Evolutionary conservation across 768 basidiomycete genomes (phyloP).

Genomic region (Porphyrellus cyaneotinctus): DNA sequence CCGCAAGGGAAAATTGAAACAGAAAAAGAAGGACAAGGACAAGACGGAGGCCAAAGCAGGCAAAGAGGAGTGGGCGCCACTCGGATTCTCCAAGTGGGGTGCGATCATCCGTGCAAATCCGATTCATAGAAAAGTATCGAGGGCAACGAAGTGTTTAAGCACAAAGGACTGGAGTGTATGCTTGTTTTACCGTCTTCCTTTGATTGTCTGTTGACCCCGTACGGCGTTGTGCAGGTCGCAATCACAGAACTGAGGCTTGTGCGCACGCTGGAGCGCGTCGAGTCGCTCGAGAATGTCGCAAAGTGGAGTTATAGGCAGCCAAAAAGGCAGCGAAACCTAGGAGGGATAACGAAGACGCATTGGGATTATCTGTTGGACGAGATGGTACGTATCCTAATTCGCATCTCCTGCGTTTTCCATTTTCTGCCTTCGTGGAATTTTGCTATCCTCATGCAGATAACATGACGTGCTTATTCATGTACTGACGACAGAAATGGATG

Average conservation of each 20-base stretch:
- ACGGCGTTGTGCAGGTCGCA: slow-evolving; percentile 51
- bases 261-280: slow-evolving; percentile 80
- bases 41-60: slow-evolving; percentile 50
- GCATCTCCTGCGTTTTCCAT: background rate
- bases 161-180: slow-evolving; percentile 82
- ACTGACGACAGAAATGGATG: slow-evolving; percentile 81
- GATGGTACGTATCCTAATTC: slow-evolving; percentile 57
- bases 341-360: slow-evolving; percentile 73
- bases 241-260: slow-evolving; percentile 73
- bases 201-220: background rate
- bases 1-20: slow-evolving; percentile 46
- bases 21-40: slow-evolving; percentile 50
- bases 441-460: background rate
- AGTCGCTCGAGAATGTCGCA: slow-evolving; percentile 71
- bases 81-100: slow-evolving; percentile 69
- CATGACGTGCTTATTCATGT: slow-evolving; percentile 8
- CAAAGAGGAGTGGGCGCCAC: slow-evolving; percentile 58
- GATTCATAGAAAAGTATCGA: slow-evolving; percentile 61
- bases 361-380: slow-evolving; percentile 97
- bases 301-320: slow-evolving; percentile 94
- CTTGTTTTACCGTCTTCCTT: slow-evolving; percentile 15
- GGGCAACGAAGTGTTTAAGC: slow-evolving; percentile 72
- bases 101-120: slow-evolving; percentile 76
- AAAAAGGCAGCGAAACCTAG: slow-evolving; percentile 84
- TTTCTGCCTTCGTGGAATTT: background rate